A percentile compares a stretch with the other conserved stretches of the same genome.
phyloP scores from a whole-genome alignment of 106 monocot species.

The Xerophyta viscosa region DNA sequence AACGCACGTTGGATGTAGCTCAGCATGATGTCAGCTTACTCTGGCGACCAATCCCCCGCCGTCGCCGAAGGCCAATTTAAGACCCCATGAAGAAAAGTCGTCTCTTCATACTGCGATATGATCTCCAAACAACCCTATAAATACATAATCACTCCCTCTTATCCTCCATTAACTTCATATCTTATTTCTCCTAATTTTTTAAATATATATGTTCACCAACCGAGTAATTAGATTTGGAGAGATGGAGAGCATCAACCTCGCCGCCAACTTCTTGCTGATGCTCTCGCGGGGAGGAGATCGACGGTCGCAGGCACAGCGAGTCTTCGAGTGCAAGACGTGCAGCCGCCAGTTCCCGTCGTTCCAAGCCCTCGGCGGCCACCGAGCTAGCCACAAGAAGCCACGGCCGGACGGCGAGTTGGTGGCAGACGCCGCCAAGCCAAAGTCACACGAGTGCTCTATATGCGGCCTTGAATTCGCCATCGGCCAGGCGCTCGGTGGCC shows the following conservation, averaged over 20 bases:
- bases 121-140: too few species aligned
- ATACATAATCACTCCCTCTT: too few species aligned
- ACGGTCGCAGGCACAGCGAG: neutral
- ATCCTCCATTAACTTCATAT: too few species aligned
- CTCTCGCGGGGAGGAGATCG: slow-evolving; percentile 2
- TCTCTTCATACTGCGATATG: too few species aligned
- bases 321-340: slow-evolving; percentile 74
- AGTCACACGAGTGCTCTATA: slow-evolving; percentile 23
- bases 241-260: slow-evolving; percentile 10
- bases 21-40: too few species aligned
- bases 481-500: slow-evolving; percentile 35
- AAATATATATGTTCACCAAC: too few species aligned
- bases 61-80: too few species aligned
- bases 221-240: slow-evolving; percentile 3
- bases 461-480: slow-evolving; percentile 35
- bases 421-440: neutral
- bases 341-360: slow-evolving; percentile 57
- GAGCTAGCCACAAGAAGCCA: slow-evolving; percentile 54
- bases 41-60: too few species aligned
- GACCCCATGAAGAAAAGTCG: too few species aligned
- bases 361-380: slow-evolving; percentile 68
- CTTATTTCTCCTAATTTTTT: too few species aligned
- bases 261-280: slow-evolving; percentile 15
- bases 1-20: too few species aligned
- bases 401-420: neutral